These are phyloP conservation scores for Leptographium wingfieldii DNA, from an alignment of 2,329 filamentous ascomycete species.

Conservation along the genomic window DNA sequence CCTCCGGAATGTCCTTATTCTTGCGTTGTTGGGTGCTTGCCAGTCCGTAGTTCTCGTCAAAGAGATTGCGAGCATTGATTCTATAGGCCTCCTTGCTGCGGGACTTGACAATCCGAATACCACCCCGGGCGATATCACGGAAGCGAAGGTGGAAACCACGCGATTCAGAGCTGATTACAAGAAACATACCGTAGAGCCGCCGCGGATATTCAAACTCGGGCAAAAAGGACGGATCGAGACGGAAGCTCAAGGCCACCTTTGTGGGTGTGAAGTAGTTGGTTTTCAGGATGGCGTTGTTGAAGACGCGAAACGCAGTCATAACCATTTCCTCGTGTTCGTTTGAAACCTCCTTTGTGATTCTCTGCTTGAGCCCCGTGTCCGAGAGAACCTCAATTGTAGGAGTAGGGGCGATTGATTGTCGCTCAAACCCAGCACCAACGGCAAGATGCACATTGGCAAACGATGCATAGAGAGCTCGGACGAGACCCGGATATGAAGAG, in stretches of 20 bases:
- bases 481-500: constrained; percentile 72
- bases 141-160: constrained; percentile 96
- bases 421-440: constrained; percentile 37
- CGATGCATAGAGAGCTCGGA: constrained; percentile 77
- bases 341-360: constrained; percentile 65
- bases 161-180: constrained; percentile 93
- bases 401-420: constrained; percentile 39
- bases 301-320: constrained; percentile 90
- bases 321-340: constrained; percentile 98
- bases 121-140: constrained; percentile 90
- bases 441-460: constrained; percentile 78
- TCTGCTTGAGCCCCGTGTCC: constrained; percentile 58
- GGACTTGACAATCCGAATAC: constrained; percentile 97
- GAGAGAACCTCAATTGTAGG: constrained; percentile 57
- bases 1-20: constrained; percentile 99
- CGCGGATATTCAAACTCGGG: constrained; percentile 88
- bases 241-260: constrained; percentile 95
- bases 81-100: constrained; percentile 89
- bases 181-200: constrained; percentile 93
- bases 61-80: constrained; percentile 92
- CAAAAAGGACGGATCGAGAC: constrained; percentile 77
- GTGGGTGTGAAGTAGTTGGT: constrained; percentile 97
- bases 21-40: constrained; percentile 98
- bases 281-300: constrained; percentile 89
- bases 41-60: constrained; percentile 97